phyloP scores from a whole-genome alignment of 2,329 filamentous ascomycete species.

The Colletotrichum cuscutae region DNA sequence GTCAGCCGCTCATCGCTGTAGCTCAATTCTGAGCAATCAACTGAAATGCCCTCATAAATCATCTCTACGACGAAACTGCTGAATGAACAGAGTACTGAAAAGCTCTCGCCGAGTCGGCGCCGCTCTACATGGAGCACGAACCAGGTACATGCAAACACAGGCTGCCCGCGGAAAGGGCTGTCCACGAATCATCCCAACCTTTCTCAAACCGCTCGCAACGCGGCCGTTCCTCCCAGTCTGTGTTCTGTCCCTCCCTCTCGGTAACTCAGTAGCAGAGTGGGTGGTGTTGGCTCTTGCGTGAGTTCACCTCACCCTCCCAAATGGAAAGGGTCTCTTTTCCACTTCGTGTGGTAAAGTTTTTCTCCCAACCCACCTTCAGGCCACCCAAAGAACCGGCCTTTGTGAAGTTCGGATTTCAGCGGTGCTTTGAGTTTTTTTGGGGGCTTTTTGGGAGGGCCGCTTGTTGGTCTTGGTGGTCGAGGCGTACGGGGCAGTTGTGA shows the following conservation, averaged over 20 bases:
- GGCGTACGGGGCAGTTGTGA: background rate
- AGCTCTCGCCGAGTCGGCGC: background rate
- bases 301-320: background rate
- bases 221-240: background rate
- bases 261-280: background rate
- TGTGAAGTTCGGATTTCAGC: background rate
- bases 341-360: no score
- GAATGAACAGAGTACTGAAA: background rate
- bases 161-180: no score
- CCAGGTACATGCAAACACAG: background rate
- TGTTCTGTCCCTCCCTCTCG: background rate
- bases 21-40: no score
- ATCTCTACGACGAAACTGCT: background rate
- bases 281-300: background rate
- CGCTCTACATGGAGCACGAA: background rate
- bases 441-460: background rate
- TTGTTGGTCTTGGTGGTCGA: background rate
- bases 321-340: background rate
- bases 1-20: no score
- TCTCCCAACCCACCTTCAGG: background rate
- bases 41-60: background rate
- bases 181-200: conserved; percentile 7
- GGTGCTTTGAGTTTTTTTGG: background rate
- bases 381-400: background rate
- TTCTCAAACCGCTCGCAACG: background rate